phyloP scores from a whole-genome alignment of 2,329 filamentous ascomycete genomes.

The Neofusicoccum sp. region DNA sequence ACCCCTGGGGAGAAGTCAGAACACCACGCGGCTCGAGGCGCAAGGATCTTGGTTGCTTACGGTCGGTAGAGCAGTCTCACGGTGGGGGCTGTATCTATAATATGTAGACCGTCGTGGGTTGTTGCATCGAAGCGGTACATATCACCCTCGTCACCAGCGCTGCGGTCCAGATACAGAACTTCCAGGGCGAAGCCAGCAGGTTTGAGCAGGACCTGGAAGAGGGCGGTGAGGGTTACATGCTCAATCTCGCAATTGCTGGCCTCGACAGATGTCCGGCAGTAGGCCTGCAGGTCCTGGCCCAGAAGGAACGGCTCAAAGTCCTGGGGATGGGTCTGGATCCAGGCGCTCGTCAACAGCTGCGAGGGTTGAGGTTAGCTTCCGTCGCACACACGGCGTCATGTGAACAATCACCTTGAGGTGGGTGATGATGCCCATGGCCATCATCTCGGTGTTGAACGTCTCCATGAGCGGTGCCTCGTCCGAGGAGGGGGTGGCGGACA shows the following conservation, averaged over 20 bases:
- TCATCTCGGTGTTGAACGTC: conserved; percentile 72
- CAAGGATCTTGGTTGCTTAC: conserved; percentile 46
- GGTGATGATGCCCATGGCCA: conserved; percentile 78
- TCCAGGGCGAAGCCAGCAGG: conserved; percentile 79
- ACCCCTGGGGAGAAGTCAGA: conserved; percentile 54
- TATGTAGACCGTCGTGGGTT: conserved; percentile 46
- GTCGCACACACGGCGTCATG: conserved; percentile 11
- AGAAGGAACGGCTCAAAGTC: conserved; percentile 73
- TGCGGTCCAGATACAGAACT: conserved; percentile 89
- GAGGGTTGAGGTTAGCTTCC: conserved; percentile 21
- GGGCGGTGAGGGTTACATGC: conserved; percentile 76
- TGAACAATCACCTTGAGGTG: conserved; percentile 63
- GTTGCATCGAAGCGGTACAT: conserved; percentile 63
- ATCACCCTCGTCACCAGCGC: conserved; percentile 75
- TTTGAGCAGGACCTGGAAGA: conserved; percentile 78
- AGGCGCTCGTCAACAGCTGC: conserved; percentile 79
- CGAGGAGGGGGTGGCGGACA: conserved; percentile 59
- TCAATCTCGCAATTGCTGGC: conserved; percentile 83
- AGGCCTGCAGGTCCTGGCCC: conserved; percentile 61
- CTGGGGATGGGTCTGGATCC: conserved; percentile 73
- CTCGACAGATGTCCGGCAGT: conserved; percentile 72
- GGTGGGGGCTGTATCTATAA: conserved; percentile 57
- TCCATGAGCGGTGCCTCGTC: conserved; percentile 61
- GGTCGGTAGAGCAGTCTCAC: conserved; percentile 69
- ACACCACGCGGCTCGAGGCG: neutral